Evolutionary conservation across 768 basidiomycete genomes (phyloP), one percentile per base, ranked within the genome.

Genomic region (Tricholoma matsutake): DNA sequence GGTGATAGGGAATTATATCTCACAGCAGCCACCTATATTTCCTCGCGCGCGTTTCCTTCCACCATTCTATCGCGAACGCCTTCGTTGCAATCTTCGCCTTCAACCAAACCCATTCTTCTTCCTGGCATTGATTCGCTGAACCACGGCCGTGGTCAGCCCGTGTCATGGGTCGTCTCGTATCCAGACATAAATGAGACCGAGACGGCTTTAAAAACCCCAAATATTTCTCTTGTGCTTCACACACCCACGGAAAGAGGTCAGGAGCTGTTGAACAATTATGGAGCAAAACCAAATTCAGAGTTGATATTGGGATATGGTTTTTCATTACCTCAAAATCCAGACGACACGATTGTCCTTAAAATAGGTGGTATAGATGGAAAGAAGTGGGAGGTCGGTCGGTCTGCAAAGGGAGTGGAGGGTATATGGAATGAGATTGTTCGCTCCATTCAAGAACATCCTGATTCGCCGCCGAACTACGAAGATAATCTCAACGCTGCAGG

Each of bases 221-320:
- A 72, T 14, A 82, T 96, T 58, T 85, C 89, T 1, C 80, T 96
- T 56, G 76, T 91, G 2, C 73, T 82, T 6, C 88, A 88, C 65
- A 71, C 67, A 1, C 54, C 76, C 0, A 75, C 78, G 3, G 62
- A 63, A 1, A 62, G 73, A 1, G 82, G 79, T 14, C 68, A 78
- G 25, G 89, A 94, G 70, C 76, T 96, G 18, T 86, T 88, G 76
- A 96, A 95, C 76, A 96, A 96, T 71, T 97, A 97, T 71, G 96
- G 95, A 0, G 83, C 87, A 0, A 97, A 97, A 70, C 86, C 93
- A 0, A 96, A 96, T 71, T 82, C 92, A 28, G 92, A 96, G 72
- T 82, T 98, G 47, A 85, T 98, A 51, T 81, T 98, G 4, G 94
- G 92, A 5, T 98, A 97, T 68, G 96, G 96, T 1, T 98, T 98